Percentiles rank a stretch among this genome's conserved stretches.
Evolutionary conservation across 768 basidiomycete species (phyloP).

Genomic region (Boletus reticuloceps): DNA sequence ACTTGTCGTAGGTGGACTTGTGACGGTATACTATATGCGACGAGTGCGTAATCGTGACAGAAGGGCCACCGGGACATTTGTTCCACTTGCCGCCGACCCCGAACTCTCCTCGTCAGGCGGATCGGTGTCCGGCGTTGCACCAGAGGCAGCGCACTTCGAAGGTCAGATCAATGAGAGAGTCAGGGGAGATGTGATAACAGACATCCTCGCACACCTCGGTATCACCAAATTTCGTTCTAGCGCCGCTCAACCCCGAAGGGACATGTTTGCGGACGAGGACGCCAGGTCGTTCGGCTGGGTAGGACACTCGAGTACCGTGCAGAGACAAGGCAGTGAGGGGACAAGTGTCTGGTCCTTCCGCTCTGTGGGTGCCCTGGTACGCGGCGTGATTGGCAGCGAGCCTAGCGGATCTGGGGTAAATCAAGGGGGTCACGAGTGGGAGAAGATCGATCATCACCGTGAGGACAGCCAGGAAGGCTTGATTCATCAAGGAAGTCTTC

Average conservation of each 20-base stretch:
- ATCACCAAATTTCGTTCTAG: conserved; percentile 12
- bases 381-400: conserved; percentile 28
- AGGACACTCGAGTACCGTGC: conserved; percentile 13
- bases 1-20: conserved; percentile 43
- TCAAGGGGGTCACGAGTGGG: conserved; percentile 17
- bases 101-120: conserved; percentile 12
- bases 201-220: conserved; percentile 24
- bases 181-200: conserved; percentile 5
- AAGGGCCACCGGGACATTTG: conserved; percentile 11
- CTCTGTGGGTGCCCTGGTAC: conserved; percentile 34
- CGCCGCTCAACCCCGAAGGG: conserved; percentile 41
- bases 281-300: conserved; percentile 43
- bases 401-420: conserved; percentile 22
- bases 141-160: conserved; percentile 1
- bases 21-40: conserved; percentile 44
- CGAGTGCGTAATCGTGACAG: conserved; percentile 22
- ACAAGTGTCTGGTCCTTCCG: conserved; percentile 53
- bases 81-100: conserved; percentile 18
- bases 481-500: conserved; percentile 18
- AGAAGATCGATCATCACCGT: conserved; percentile 15
- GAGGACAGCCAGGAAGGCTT: conserved; percentile 17
- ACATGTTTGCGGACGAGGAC: conserved; percentile 82
- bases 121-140: conserved; percentile 3
- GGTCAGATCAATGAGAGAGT: conserved; percentile 1
- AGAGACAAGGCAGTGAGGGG: conserved; percentile 41